Evolutionary conservation across 805 yeast genomes (phyloP), one percentile per base, ranked within the genome.

Genomic region (Kodamaea restingae): DNA sequence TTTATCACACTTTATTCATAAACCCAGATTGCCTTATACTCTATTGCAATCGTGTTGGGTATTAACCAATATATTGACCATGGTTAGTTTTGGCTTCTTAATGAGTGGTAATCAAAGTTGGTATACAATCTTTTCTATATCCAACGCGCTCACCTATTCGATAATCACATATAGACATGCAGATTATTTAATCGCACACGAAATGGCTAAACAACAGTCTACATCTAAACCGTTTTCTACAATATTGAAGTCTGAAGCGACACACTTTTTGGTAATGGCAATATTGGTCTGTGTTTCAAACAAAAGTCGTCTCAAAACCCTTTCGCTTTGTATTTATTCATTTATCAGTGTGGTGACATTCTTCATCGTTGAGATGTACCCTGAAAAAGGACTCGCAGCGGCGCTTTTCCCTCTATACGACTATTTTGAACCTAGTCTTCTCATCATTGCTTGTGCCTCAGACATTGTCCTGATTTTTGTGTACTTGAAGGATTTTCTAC

Each of bases 301-400:
- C 2, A 41, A 36, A 7, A 46, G 48, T 25, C 6, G 40, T 15
- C 20, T 56, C 34, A 62, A 63, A 42, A 43, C 60, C 11, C 22
- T 56, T 4, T 52, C 67, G 5, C 55, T 55, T 29, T 44, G 46
- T 9, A 44, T 59, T 8, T 63, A 61, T 41, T 54, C 68, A 2
- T 44, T 47, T 36, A 52, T 58, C 46, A 63, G 61, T 44, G 39
- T 61, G 35, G 38, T 44, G 20, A 42, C 46, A 10, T 50, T 40
- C 26, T 32, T 58, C 15, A 40, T 55, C 18, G 32, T 42, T 9
- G 58, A 52, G 15, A 31, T 49, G 9, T 51, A 45, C 27, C 45
- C 50, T 3, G 44, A 47, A n/a, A 38, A 46, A 9, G 37, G 46
- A 5, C 35, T 51, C 1, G 29, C 51, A 1, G 39, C 38, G 11